Base-by-base conservation (phyloP, 1,139 yeast genomes). In the Pichia sp. region DNA sequence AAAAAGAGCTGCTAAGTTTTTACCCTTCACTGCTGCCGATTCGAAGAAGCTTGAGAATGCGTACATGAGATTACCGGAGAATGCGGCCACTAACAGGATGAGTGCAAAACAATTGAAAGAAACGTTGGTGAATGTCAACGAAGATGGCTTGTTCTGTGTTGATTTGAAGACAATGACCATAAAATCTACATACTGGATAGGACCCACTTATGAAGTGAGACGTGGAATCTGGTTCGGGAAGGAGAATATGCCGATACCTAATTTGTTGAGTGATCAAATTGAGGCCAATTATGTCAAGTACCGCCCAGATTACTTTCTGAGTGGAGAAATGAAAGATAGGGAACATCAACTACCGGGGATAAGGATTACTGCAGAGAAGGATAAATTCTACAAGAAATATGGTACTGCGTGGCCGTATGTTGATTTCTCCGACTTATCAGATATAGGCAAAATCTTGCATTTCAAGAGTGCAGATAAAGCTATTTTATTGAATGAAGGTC, bases 201-300 rank as follows among this genome's bases (percentile, higher is more conserved):
- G 97, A 1, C 94, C 96, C 0, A 62, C 66, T 1, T 91, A 77
- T 52, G 91, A 83, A 44, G 84, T 88, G 1, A 66, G 96, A 26
- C 62, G 97, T 34, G 96, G 96, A 0, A 58, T 77, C 1, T 88
- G 98, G 98, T 86, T 85, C 53, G 56, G 71, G 5, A 73, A 72
- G 36, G 77, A 80, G 3, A 53, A 56, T 6, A 18, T 17, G 26
- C 96, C 96, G 0, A 58, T 86, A 20, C 58, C 69, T 4, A 64
- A 63, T 8, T 56, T 60, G 2, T 40, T 80, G 5, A 64, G 94
- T 0, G 60, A 64, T 3, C 75, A 72, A 36, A 53, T 88, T 15
- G 97, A 88, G 55, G 48, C 51, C 3, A 72, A 74, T 0, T 81
- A 72, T 51, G 49, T 50, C 5, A 47, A 44, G 8, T 53, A 58